Evolutionary conservation across 2,329 filamentous ascomycete species (phyloP), one percentile per base, ranked within the genome.

Genomic region (Trichoderma aggressivum): DNA sequence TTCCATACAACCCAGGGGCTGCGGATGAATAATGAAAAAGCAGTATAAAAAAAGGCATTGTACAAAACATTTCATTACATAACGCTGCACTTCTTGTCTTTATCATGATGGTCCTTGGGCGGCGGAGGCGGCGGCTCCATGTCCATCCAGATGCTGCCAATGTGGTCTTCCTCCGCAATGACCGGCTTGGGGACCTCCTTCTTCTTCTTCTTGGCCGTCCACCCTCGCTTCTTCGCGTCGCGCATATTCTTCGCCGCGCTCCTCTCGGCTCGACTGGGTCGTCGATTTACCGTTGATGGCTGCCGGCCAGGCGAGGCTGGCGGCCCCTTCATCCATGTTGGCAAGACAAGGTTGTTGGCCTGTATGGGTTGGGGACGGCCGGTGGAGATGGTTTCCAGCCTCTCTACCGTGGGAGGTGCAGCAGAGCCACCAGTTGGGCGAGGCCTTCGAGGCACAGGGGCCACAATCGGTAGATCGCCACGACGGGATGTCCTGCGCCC

Each of bases 231-330:
- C 80, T 86, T 88, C 1, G 88, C 88, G 72, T 90, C 88, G 21
- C 86, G 83, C 32, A 90, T 87, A 74, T 90, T 91, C 79, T 87
- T 89, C 11, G 87, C 85, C 7, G 88, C 88, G 70, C 88, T 89
- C 32, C 87, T 82, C 76, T 88, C 86, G 2, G 88, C 88, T 53
- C 88, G 84, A 75, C 87, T 89, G 47, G 82, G 82, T 30, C 82
- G 83, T 39, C 87, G 81, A 70, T 78, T 83, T 7, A 88, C 78
- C 55, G 82, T 83, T 0, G 82, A 81, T 72, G 82, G 74, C 70
- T 82, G 79, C 64, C 83, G 80, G 74, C 76, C 76, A 18, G 80
- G 75, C 0, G 79, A 73, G 6, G 78, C 74, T 7, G 82, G 80
- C 2, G 80, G 77, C 4, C 81, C 75, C 7, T 81, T 78, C 32